Evolutionary conservation across 371 early-diverging fungal genomes (phyloP).

Genomic region (Mortierella sp.): DNA sequence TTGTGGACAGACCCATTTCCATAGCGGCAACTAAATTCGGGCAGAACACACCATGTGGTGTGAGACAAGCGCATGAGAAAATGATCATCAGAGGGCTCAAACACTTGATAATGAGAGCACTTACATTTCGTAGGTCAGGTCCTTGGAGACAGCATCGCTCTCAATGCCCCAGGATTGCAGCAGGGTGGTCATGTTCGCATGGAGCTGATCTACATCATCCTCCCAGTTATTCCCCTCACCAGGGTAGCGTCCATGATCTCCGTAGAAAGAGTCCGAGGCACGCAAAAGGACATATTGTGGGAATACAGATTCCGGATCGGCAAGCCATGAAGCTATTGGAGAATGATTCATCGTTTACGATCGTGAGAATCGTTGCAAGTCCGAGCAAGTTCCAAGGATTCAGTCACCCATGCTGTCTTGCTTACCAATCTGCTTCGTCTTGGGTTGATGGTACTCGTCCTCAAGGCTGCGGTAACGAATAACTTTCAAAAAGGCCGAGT

Average conservation of each 20-base stretch:
- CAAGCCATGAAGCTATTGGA: constrained; percentile 61
- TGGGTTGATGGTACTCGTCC: constrained; percentile 62
- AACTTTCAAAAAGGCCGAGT: constrained; percentile 74
- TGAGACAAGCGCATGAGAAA: too few relatives aligned
- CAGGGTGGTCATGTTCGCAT: constrained; percentile 33
- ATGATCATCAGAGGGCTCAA: too few relatives aligned
- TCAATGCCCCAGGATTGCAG: constrained; percentile 42
- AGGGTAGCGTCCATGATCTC: constrained; percentile 63
- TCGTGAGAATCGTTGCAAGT: too few relatives aligned
- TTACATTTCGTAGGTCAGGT: constrained; percentile 63
- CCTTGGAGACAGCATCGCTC: constrained; percentile 31
- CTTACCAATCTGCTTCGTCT: constrained; percentile 62
- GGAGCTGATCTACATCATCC: constrained; percentile 56
- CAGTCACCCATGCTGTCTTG: not conserved
- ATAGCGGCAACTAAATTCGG: constrained; percentile 72
- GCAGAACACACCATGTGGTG: too few relatives aligned
- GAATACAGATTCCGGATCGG: constrained; percentile 65
- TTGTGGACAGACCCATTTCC: constrained; percentile 83
- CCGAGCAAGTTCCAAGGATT: too few relatives aligned
- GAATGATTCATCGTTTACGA: not conserved
- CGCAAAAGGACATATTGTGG: constrained; percentile 77
- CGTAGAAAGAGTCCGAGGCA: constrained; percentile 76
- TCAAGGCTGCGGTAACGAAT: constrained; percentile 70
- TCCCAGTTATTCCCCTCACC: constrained; percentile 57
- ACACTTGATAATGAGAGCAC: too few relatives aligned